Evolutionary conservation across 306 rosid species (phyloP).

Genomic region (Begonia peltatifolia): DNA sequence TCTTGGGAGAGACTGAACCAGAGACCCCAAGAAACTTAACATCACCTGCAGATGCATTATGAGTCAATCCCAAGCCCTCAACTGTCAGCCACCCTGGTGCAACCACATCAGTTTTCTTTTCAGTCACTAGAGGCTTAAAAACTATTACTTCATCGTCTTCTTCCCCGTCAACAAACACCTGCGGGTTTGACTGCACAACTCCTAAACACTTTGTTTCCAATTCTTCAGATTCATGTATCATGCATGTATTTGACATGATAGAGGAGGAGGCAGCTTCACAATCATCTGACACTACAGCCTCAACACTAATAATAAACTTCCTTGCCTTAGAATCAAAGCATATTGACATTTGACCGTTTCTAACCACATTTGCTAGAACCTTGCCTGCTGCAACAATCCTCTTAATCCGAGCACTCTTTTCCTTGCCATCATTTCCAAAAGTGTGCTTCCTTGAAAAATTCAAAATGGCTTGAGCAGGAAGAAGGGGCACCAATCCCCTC

Average conservation of each 20-base stretch:
- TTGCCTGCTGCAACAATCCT: slow-evolving; percentile 88
- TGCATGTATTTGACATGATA: slow-evolving; percentile 19
- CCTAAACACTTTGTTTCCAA: slow-evolving; percentile 24
- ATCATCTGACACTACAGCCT: slow-evolving; percentile 35
- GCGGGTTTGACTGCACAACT: slow-evolving; percentile 22
- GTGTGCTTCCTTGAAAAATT: slow-evolving; percentile 76
- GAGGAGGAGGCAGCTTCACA: slow-evolving; percentile 21
- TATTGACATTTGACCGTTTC: slow-evolving; percentile 44
- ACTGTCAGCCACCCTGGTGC: slow-evolving; percentile 21
- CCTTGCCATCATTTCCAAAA: slow-evolving; percentile 66
- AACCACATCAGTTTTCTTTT: slow-evolving; percentile 39
- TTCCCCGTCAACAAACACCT: slow-evolving; percentile 44
- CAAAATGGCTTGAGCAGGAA: slow-evolving; percentile 84
- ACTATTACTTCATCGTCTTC: slow-evolving; percentile 94
- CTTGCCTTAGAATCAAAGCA: slow-evolving; percentile 46
- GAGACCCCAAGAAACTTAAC: too few relatives aligned
- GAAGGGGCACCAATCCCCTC: slow-evolving; percentile 83
- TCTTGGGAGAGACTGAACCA: slow-evolving; percentile 17
- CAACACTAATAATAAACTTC: slow-evolving; percentile 52
- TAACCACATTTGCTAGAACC: slow-evolving; percentile 56
- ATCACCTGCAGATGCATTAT: slow-evolving; percentile 18
- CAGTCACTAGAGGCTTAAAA: slow-evolving; percentile 67
- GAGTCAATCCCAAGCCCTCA: slow-evolving; percentile 26
- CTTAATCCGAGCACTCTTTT: slow-evolving; percentile 45
- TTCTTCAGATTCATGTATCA: slow-evolving; percentile 26